Evolutionary conservation across 2,329 filamentous ascomycete species (phyloP), one percentile per base, ranked within the genome.

Genomic region (Helicocarpus griseus): DNA sequence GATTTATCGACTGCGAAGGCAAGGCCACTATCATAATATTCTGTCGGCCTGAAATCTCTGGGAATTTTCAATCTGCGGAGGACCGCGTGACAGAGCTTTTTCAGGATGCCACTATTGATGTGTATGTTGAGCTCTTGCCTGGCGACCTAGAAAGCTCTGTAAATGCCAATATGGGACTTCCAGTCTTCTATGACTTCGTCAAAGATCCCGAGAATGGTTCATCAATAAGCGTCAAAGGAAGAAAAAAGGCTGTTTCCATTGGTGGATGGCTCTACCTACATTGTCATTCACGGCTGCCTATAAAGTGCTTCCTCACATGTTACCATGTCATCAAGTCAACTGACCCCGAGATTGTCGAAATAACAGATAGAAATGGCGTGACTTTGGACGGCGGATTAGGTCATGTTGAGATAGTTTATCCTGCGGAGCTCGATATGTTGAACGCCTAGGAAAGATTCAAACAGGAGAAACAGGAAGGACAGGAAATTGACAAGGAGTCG

Each of bases 181-280:
- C 22, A 36, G 4, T 7, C n/a, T 24, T 19, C 46, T 21, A 13
- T 49, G 29, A 11, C 26, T 33, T 48, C 28, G 29, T 21, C 4
- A 36, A n/a, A 39, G 33, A 39, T 8, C 46, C 31, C 4, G n/a
- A 38, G 29, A 6, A 49, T 49, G 46, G 46, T 22, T 49, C 46
- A 3, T 49, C 46, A 4, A 49, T 38, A 4, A 49, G 46, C 19
- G 7, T 21, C 19, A 26, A 38, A 38, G 46, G 46, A 38, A 29
- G n/a, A 14, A 48, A 31, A 22, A 19, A 35, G 5, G 26, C 22
- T 33, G 45, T 22, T 11, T 48, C 45, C 5, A 11, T 48, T 9
- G 45, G 45, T 8, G 45, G 45, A 13, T 48, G 45, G 45, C 8
- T 31, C 17, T 48, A 33, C 22, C 22, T 48, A 14, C 31, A 48